phyloP scores from a whole-genome alignment of 306 rosid genomes.

The Rosa persica region DNA sequence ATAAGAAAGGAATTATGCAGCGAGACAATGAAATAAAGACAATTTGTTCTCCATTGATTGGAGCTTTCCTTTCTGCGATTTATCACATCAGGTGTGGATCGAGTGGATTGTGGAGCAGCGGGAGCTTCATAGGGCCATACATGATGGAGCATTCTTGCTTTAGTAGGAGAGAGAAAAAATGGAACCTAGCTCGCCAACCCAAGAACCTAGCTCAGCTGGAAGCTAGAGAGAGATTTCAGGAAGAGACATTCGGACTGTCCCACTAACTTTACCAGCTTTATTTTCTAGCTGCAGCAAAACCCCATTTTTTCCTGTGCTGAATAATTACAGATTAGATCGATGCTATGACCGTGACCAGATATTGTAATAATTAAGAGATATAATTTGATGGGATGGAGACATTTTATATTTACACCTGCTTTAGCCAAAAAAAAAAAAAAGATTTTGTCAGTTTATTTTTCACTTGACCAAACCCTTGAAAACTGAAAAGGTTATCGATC shows the following conservation, averaged over 20 bases:
- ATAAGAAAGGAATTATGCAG: constrained; percentile 14
- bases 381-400: background rate
- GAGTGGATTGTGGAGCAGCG: background rate
- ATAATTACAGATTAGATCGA: constrained; percentile 39
- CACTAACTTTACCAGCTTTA: constrained; percentile 70
- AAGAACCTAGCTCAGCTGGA: constrained; percentile 1
- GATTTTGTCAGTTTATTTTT: constrained; percentile 26
- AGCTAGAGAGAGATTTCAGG: constrained; percentile 32
- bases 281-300: constrained; percentile 26
- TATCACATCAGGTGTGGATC: constrained; percentile 18
- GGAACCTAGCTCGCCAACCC: background rate
- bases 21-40: constrained; percentile 39
- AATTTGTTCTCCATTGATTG: constrained; percentile 36
- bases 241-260: constrained; percentile 98
- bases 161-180: constrained; percentile 19
- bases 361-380: constrained; percentile 16
- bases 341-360: constrained; percentile 29
- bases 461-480: constrained; percentile 4
- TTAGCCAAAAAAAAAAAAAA: background rate
- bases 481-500: background rate
- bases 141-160: constrained; percentile 20
- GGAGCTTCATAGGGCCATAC: constrained; percentile 1
- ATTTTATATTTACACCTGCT: background rate
- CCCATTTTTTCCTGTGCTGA: constrained; percentile 34
- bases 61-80: constrained; percentile 33